A percentile compares a stretch with the other conserved stretches of the same genome.
phyloP scores from a whole-genome alignment of 192 early-diverging fungal genomes.

The Linnemannia hyalina region DNA sequence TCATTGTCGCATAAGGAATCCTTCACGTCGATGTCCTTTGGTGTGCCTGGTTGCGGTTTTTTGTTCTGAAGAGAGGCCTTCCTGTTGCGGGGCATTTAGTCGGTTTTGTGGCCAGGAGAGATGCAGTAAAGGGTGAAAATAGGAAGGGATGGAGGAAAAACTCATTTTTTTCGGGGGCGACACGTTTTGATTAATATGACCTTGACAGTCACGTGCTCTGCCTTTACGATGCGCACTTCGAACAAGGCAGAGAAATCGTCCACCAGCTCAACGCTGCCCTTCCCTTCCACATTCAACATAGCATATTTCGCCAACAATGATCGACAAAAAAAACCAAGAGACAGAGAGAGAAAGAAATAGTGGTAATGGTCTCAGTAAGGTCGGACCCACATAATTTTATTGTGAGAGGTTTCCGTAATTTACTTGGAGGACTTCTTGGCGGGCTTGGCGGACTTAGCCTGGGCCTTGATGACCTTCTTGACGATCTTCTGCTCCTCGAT shows the following conservation, averaged over 20 bases:
- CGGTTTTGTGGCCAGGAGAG: background rate
- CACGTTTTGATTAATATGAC: background rate
- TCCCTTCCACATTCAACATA: background rate
- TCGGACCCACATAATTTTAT: conserved; percentile 5
- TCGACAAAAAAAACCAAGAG: background rate
- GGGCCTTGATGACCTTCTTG: conserved; percentile 97
- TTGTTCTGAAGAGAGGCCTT: background rate
- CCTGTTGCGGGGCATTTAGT: background rate
- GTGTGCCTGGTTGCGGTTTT: background rate
- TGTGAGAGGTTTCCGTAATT: conserved; percentile 15
- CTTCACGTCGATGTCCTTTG: background rate
- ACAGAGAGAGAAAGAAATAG: background rate
- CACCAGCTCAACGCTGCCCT: background rate
- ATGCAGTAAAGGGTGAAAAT: background rate
- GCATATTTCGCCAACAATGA: background rate
- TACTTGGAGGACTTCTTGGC: conserved; percentile 49
- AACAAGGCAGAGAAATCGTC: background rate
- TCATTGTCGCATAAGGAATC: conserved; percentile 9
- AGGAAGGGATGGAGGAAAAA: background rate
- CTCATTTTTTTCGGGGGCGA: background rate
- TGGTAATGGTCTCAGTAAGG: conserved; percentile 10
- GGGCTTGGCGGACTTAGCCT: conserved; percentile 58
- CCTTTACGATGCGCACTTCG: too few relatives aligned
- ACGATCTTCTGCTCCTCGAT: conserved; percentile 99
- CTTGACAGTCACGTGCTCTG: background rate